phyloP scores from a whole-genome alignment of 805 yeast genomes.

The Diddensiella santjacobensis region DNA sequence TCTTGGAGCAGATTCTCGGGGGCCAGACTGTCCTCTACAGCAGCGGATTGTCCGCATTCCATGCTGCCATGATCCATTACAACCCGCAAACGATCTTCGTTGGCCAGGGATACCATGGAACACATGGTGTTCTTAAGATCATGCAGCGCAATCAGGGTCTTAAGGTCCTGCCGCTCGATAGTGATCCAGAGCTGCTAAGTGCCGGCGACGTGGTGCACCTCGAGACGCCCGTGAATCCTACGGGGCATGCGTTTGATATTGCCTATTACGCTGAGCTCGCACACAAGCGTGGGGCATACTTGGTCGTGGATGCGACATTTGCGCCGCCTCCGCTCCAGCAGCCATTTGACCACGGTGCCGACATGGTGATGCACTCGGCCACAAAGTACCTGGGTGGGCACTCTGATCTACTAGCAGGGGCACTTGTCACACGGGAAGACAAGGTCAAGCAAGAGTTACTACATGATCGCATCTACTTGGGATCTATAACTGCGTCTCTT shows the following conservation, averaged over 20 bases:
- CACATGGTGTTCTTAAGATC: constrained; percentile 64
- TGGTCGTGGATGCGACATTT: constrained; percentile 80
- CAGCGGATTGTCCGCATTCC: constrained; percentile 79
- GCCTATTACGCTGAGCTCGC: constrained; percentile 62
- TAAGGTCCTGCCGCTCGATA: constrained; percentile 28
- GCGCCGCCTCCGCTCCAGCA: constrained; percentile 90
- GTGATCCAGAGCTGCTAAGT: constrained; percentile 43
- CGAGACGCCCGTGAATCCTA: constrained; percentile 88
- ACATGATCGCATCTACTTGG: constrained; percentile 65
- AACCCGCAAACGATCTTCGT: constrained; percentile 74
- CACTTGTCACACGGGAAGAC: constrained; percentile 59
- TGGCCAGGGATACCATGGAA: constrained; percentile 84
- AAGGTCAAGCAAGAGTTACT: constrained; percentile 45
- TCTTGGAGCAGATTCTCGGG: constrained; percentile 55
- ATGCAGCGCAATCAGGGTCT: constrained; percentile 56
- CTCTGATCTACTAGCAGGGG: constrained; percentile 83
- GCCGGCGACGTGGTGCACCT: constrained; percentile 76
- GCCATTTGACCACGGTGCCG: constrained; percentile 81
- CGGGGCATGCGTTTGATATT: constrained; percentile 63
- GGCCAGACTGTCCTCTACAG: constrained; percentile 67
- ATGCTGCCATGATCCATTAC: constrained; percentile 62
- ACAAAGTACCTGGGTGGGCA: constrained; percentile 95
- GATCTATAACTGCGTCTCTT: constrained; percentile 74
- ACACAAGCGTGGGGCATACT: constrained; percentile 68
- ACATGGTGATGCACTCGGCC: constrained; percentile 82